Base-by-base conservation (phyloP, 306 rosid genomes). In the Oxytropis ochrocephala region DNA sequence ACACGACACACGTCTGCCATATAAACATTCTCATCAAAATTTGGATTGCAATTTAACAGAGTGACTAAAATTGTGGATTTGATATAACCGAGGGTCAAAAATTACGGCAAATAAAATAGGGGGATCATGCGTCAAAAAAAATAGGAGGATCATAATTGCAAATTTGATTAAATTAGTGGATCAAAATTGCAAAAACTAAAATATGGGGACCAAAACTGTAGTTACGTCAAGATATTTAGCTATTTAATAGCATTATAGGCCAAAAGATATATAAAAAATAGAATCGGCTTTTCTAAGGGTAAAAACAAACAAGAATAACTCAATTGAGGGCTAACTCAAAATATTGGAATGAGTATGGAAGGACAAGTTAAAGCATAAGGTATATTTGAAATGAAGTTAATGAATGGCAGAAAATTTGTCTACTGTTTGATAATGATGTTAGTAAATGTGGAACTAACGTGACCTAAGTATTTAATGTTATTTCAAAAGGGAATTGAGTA, bases 401-500 rank as follows among this genome's bases (percentile, higher is more conserved):
- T 64, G 48, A 55, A 46, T 44, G 19, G 72, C 46, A 46, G 48
- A 70, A 61, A 70, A 54, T 35, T 43, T 36, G 21, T 42, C 4
- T 46, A 46, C 19, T 46, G 42, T 49, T 51, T n/a, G 70, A 64
- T 56, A 65, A 38, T 30, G 82, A 72, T 65, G 69, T 57, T 72
- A 72, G 67, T 64, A 71, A 70, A 54, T 78, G 67, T 57, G 11
- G 13, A 64, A 39, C 74, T 57, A 57, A 69, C 69, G 16, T 72
- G 52, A 18, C 74, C 64, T 48, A 50, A 65, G 74, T 65, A 72
- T 71, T 78, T 65, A 64, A 46, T 77, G 80, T 52, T 70, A 57
- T 21, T 77, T 29, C 29, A 35, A 64, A 64, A 48, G 69, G 56
- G 63, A 38, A 57, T 56, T 65, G 70, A 65, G 74, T 64, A 33